These are phyloP conservation scores for Naumovozyma baii DNA, from an alignment of 805 yeast genomes.

Conservation along the genomic window DNA sequence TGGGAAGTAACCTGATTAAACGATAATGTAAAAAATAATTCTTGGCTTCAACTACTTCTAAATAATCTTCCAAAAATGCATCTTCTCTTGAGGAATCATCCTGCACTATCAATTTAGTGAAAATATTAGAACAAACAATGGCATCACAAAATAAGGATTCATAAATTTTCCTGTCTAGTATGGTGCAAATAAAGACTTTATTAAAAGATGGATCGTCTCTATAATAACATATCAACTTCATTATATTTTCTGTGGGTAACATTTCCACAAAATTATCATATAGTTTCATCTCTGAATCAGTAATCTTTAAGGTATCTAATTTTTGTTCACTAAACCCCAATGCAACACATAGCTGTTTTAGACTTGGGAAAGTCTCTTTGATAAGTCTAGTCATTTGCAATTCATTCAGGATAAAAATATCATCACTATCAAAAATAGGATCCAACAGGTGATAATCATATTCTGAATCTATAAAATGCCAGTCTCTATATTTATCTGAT, in stretches of 20 bases:
- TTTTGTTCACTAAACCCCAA: background rate
- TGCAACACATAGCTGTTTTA: conserved; percentile 2
- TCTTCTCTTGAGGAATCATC: background rate
- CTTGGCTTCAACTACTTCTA: conserved; percentile 10
- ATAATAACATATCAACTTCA: conserved; percentile 5
- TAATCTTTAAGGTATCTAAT: background rate
- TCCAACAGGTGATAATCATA: conserved; percentile 2
- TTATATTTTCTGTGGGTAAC: conserved; percentile 16
- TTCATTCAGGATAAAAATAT: background rate
- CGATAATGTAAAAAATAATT: conserved; percentile 22
- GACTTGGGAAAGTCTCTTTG: conserved; percentile 1
- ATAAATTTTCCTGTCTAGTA: conserved; percentile 24
- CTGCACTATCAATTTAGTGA: background rate
- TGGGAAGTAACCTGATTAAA: conserved; percentile 14
- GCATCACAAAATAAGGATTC: conserved; percentile 14
- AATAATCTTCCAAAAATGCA: conserved; percentile 6
- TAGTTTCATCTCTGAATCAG: conserved; percentile 1
- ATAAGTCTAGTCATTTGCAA: background rate
- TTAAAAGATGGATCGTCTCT: conserved; percentile 3
- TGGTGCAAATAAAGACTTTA: conserved; percentile 13
- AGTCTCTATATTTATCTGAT: conserved; percentile 19
- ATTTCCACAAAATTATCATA: conserved; percentile 16
- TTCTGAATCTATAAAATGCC: conserved; percentile 18
- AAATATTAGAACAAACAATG: conserved; percentile 9
- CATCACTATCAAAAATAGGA: background rate